Evolutionary conservation across 495 filamentous ascomycete species (phyloP).

Genomic region (Hypoxylon cercidicola): DNA sequence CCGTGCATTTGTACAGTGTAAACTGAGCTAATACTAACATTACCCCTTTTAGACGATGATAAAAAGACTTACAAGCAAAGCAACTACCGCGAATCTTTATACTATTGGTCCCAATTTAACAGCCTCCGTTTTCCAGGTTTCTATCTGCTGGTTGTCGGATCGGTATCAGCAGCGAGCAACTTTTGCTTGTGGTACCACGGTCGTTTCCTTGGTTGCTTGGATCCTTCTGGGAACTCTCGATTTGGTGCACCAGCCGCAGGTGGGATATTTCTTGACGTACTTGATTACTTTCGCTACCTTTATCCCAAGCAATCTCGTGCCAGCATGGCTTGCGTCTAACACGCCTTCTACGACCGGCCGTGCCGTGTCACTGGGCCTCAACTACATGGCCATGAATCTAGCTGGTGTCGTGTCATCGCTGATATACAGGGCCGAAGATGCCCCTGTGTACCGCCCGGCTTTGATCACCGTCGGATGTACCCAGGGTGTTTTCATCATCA

Average conservation of each 20-base stretch:
- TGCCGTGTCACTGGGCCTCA: conserved; percentile 27
- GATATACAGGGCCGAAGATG: conserved; percentile 25
- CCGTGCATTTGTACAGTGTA: neutral
- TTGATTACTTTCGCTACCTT: conserved; percentile 26
- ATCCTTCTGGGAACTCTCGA: conserved; percentile 33
- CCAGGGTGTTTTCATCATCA: conserved; percentile 20
- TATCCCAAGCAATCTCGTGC: conserved; percentile 26
- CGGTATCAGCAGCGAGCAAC: conserved; percentile 54
- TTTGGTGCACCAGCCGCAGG: conserved; percentile 16
- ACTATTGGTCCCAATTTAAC: conserved; percentile 64
- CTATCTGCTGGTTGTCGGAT: conserved; percentile 61
- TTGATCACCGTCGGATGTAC: conserved; percentile 27
- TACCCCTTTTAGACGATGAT: conserved; percentile 35
- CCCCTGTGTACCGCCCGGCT: conserved; percentile 24
- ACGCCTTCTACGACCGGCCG: conserved; percentile 23
- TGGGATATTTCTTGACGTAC: conserved; percentile 37
- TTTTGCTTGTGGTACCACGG: conserved; percentile 60
- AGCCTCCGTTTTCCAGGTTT: conserved; percentile 41
- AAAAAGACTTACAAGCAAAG: conserved; percentile 52
- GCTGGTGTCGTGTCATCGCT: conserved; percentile 24
- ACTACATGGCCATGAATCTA: conserved; percentile 31
- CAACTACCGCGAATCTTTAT: conserved; percentile 64
- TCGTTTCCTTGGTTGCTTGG: conserved; percentile 57
- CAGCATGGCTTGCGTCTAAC: conserved; percentile 27
- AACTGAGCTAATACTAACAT: neutral